A percentile compares a stretch with the other conserved stretches of the same genome.
Conservation (phyloP, 257 asterid genomes). For the Solanum tarijense region DNA sequence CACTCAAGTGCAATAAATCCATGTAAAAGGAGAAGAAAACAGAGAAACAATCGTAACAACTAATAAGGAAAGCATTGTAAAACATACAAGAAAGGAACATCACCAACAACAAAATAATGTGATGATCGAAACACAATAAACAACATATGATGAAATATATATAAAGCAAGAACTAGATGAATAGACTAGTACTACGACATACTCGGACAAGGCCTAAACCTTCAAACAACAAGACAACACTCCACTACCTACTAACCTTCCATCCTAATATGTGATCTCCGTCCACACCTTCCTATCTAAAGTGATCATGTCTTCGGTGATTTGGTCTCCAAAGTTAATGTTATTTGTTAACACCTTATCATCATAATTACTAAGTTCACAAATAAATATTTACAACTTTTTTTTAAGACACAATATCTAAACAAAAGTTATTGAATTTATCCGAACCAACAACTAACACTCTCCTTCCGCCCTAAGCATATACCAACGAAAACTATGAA, state of each 20-base stretch:
- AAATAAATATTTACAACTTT: not conserved
- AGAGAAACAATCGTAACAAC: not conserved
- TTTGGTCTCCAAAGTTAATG: not conserved
- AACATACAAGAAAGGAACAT: not conserved
- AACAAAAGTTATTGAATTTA: not conserved
- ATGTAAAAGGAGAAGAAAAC: not conserved
- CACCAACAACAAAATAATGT: not conserved
- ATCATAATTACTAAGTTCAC: no score
- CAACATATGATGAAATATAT: no score
- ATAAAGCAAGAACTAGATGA: not conserved
- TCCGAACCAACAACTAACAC: accelerated
- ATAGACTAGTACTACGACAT: not conserved
- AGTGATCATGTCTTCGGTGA: not conserved
- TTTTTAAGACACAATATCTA: not conserved
- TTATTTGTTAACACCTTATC: no score
- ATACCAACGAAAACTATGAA: not conserved
- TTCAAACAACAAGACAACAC: not conserved
- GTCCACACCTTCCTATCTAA: not conserved
- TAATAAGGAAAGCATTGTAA: not conserved
- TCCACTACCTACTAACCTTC: no score
- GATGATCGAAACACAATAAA: not conserved
- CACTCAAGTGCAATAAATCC: not conserved
- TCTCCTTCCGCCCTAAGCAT: not conserved
- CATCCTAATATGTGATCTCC: not conserved
- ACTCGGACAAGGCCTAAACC: not conserved